Conservation (phyloP, 305 asterid species). For the Fraxinus sp. region DNA sequence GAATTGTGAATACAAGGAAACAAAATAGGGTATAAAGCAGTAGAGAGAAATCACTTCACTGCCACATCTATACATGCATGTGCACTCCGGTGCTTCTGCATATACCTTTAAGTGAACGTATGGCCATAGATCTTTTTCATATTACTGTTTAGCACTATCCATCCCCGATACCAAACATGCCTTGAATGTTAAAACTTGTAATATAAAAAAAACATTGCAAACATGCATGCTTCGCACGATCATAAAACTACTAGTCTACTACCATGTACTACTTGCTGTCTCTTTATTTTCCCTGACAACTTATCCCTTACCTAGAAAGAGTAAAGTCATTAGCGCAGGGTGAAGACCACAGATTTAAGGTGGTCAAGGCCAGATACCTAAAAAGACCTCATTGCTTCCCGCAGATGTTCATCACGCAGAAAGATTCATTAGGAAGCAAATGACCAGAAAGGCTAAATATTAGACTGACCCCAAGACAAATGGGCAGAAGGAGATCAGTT, state of each 20-base stretch:
- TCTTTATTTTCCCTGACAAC: background rate
- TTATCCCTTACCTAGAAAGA: background rate
- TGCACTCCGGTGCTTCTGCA: background rate
- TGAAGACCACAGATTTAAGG: background rate
- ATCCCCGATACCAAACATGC: background rate
- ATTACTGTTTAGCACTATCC: background rate
- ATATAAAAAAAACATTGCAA: background rate
- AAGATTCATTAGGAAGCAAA: background rate
- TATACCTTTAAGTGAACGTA: background rate
- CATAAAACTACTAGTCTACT: background rate
- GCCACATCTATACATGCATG: background rate
- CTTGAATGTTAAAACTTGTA: background rate
- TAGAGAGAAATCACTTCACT: background rate
- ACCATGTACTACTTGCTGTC: background rate
- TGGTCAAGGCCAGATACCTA: background rate
- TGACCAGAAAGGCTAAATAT: background rate
- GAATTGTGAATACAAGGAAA: background rate
- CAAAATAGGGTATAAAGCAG: background rate
- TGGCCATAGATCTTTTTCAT: background rate
- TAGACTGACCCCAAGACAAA: background rate
- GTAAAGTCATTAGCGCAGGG: background rate
- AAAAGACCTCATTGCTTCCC: background rate
- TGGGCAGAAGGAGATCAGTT: background rate
- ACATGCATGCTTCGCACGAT: background rate
- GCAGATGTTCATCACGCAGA: background rate